These are phyloP conservation scores for Xylariaceae sp. DNA, from an alignment of 2,329 filamentous ascomycete genomes.

Conservation along the genomic window DNA sequence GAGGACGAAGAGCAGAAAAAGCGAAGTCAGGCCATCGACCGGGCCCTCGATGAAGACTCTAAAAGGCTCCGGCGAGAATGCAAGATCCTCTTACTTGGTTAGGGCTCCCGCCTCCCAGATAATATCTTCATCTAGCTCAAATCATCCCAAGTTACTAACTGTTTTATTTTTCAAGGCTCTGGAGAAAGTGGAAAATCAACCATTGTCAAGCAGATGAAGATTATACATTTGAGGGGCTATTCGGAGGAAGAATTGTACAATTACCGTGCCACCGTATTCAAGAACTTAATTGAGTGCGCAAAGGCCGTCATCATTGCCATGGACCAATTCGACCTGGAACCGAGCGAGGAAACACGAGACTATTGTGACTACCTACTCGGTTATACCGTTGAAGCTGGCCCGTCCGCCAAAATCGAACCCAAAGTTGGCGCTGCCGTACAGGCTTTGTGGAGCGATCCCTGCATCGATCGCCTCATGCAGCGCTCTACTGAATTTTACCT, in stretches of 20 bases:
- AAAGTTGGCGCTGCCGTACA: conserved; percentile 78
- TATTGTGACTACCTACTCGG: conserved; percentile 76
- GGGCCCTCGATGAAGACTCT: conserved; percentile 88
- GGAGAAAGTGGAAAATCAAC: conserved; percentile 99
- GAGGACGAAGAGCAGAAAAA: conserved; percentile 93
- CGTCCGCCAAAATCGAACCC: conserved; percentile 74
- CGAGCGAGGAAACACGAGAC: conserved; percentile 64
- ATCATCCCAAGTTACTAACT: conserved; percentile 13
- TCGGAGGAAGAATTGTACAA: conserved; percentile 87
- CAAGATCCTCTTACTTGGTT: conserved; percentile 96
- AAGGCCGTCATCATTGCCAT: conserved; percentile 90
- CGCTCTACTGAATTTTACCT: conserved; percentile 97
- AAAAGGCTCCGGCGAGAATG: conserved; percentile 91
- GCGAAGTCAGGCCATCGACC: conserved; percentile 92
- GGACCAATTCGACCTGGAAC: conserved; percentile 83
- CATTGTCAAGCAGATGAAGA: conserved; percentile 99
- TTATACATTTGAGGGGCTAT: conserved; percentile 98
- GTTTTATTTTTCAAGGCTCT: conserved; percentile 54
- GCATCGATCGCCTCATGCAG: conserved; percentile 76
- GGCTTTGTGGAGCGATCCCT: conserved; percentile 84
- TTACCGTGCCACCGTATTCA: conserved; percentile 95
- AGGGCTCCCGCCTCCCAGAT: conserved; percentile 5
- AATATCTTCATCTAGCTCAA: neutral
- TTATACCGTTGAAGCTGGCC: conserved; percentile 86
- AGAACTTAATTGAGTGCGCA: conserved; percentile 94